phyloP scores from a whole-genome alignment of 1,284 basidiomycete genomes.

The Cutaneotrichosporon cavernicola region DNA sequence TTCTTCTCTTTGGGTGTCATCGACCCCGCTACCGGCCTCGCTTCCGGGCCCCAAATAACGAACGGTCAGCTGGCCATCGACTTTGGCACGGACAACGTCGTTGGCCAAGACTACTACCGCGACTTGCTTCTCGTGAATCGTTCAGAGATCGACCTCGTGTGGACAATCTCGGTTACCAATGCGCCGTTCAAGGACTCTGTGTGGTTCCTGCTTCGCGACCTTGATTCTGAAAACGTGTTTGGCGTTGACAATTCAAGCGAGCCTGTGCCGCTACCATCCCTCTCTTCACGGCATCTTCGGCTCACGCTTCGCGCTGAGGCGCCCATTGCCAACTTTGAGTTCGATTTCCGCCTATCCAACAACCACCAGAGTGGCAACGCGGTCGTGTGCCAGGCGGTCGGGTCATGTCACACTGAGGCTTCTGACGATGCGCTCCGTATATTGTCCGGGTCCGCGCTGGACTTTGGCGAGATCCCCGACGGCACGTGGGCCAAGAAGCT shows the following conservation, averaged over 20 bases:
- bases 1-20: slow-evolving; percentile 47
- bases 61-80: slow-evolving; percentile 43
- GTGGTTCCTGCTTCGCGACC: slow-evolving; percentile 50
- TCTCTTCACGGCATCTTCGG: slow-evolving; percentile 48
- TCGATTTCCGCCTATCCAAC: slow-evolving; percentile 50
- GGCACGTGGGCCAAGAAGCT: slow-evolving; percentile 56
- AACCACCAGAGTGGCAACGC: slow-evolving; percentile 46
- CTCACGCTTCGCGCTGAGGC: slow-evolving; percentile 38
- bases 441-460: slow-evolving; percentile 53
- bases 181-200: slow-evolving; percentile 43
- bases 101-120: slow-evolving; percentile 42
- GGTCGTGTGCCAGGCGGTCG: slow-evolving; percentile 43
- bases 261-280: slow-evolving; percentile 45
- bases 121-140: slow-evolving; percentile 50
- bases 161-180: slow-evolving; percentile 44
- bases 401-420: slow-evolving; percentile 37
- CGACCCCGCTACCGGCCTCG: slow-evolving; percentile 39
- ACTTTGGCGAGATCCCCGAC: slow-evolving; percentile 57
- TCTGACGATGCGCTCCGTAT: slow-evolving; percentile 53
- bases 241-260: slow-evolving; percentile 44
- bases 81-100: slow-evolving; percentile 47
- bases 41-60: slow-evolving; percentile 36
- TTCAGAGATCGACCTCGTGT: slow-evolving; percentile 49
- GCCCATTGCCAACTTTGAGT: slow-evolving; percentile 42
- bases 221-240: slow-evolving; percentile 52